Conservation (phyloP, 352 stramenopile species). For the Saprolegnia diclina region DNA sequence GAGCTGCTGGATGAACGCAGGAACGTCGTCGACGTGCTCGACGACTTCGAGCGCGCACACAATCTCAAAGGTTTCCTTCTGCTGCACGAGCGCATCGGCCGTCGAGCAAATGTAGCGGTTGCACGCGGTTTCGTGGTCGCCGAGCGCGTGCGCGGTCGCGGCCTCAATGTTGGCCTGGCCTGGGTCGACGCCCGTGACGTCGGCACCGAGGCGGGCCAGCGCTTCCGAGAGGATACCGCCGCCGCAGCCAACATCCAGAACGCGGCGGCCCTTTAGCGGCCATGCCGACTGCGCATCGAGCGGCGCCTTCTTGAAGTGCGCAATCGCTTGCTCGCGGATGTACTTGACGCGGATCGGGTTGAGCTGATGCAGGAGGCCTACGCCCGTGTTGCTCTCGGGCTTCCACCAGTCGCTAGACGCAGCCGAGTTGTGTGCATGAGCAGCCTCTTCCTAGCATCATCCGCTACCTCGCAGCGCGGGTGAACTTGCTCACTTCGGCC, state of each 20-base stretch:
- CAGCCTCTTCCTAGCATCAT: not conserved
- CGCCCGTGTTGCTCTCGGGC: constrained; percentile 61
- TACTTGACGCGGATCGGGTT: constrained; percentile 82
- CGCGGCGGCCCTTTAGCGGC: constrained; percentile 47
- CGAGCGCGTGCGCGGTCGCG: constrained; percentile 52
- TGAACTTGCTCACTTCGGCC: constrained; percentile 81
- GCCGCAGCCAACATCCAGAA: constrained; percentile 73
- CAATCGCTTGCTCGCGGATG: constrained; percentile 63
- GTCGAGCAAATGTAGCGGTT: constrained; percentile 82
- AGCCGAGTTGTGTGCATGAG: not conserved
- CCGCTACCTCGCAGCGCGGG: constrained; percentile 50
- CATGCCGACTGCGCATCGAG: constrained; percentile 36
- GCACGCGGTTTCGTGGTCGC: constrained; percentile 43
- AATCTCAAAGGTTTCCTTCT: constrained; percentile 72
- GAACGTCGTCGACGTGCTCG: constrained; percentile 70
- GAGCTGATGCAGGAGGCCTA: constrained; percentile 72
- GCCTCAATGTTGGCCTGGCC: constrained; percentile 65
- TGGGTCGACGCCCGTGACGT: constrained; percentile 67
- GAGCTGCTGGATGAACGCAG: constrained; percentile 62
- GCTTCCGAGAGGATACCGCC: constrained; percentile 80
- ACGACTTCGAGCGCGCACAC: constrained; percentile 83
- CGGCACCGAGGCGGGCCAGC: constrained; percentile 66
- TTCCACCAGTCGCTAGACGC: constrained; percentile 72
- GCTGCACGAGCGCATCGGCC: constrained; percentile 65
- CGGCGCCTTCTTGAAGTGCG: constrained; percentile 43